A percentile compares a stretch with the other conserved stretches of the same genome.
These are phyloP conservation scores for Aspergillus bridgeri DNA, from an alignment of 495 filamentous ascomycete species.

Conservation along the genomic window DNA sequence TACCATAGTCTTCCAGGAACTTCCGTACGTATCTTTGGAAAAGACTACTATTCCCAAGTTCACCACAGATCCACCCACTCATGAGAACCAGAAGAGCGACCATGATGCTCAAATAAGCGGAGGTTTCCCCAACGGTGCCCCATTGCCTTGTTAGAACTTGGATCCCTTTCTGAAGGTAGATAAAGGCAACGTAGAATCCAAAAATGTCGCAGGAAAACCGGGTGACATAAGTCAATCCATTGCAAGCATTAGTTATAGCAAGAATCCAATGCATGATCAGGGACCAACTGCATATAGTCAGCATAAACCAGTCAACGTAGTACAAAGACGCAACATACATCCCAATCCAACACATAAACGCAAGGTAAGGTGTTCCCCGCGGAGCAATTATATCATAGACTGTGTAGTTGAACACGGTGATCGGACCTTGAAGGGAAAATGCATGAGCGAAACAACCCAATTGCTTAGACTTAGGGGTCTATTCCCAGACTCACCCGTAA, in stretches of 20 bases:
- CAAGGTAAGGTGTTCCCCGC: conserved; percentile 66
- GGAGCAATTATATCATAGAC: conserved; percentile 78
- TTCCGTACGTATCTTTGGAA: conserved; percentile 70
- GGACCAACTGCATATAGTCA: conserved; percentile 56
- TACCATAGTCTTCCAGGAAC: conserved; percentile 82
- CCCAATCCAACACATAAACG: conserved; percentile 84
- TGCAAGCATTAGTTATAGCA: conserved; percentile 76
- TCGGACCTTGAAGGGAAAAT: conserved; percentile 53
- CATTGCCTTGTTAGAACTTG: conserved; percentile 70
- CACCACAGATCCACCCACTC: conserved; percentile 65
- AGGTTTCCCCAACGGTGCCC: conserved; percentile 51
- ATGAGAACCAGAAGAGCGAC: conserved; percentile 71
- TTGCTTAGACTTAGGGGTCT: not conserved
- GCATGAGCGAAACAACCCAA: not conserved
- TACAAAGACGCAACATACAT: conserved; percentile 44
- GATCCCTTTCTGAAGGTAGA: conserved; percentile 82
- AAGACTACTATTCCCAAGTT: conserved; percentile 64
- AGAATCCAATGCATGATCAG: conserved; percentile 76
- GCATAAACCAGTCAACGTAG: not conserved
- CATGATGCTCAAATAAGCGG: conserved; percentile 69
- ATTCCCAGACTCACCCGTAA: conserved; percentile 57
- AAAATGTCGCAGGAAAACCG: conserved; percentile 86
- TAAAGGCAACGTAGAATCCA: conserved; percentile 83
- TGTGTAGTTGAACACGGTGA: conserved; percentile 85
- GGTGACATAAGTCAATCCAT: conserved; percentile 76